Base-by-base conservation (phyloP, 768 basidiomycete genomes). In the Melanogaster broomeanus region DNA sequence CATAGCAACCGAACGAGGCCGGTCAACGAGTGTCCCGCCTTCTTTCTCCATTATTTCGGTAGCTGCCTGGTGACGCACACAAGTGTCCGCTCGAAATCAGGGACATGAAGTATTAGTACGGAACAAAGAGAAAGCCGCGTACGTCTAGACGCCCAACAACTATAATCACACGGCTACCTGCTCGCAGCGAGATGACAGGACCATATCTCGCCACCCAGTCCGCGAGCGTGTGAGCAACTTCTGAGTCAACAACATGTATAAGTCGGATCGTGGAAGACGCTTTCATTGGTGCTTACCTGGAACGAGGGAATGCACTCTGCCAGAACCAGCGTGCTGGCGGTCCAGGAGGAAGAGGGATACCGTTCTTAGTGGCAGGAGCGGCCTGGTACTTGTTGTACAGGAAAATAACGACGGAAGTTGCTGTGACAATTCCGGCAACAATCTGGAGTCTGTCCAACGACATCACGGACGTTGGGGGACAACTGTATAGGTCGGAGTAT, bases 181-280 rank as follows among this genome's bases (percentile, higher is more conserved):
- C 77, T 4, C 78, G 73, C 10, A 87, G 61, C 0, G 78, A 73
- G 51, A 84, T 77, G 0, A 85, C 74, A 0, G 85, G 83, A 0
- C 84, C 85, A 51, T 85, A 85, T 55, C 75, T 55, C 42, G 78
- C 67, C 2, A 78, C 80, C 77, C 80, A 81, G 45, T 78, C 72
- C 34, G 81, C 72, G 45, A 82, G 79, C 4, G 60, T 63, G 12
- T 53, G 38, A 25, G 63, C 51, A 28, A 62, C n/a, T 51, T 10
- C 58, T 68, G 27, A 22, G 35, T n/a, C 12, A 28, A 11, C 5
- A 11, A 13, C 31, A 13, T 15, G 13, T 31, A 4, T 15, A 31
- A 31, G 31, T 31, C 31, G 10, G n/a, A 13, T 13, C 31, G 12
- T 11, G 31, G 3, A 31, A 31, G 31, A 31, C 12, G 15, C 1